Conservation (phyloP, 305 asterid genomes). For the Fraxinus nigra region DNA sequence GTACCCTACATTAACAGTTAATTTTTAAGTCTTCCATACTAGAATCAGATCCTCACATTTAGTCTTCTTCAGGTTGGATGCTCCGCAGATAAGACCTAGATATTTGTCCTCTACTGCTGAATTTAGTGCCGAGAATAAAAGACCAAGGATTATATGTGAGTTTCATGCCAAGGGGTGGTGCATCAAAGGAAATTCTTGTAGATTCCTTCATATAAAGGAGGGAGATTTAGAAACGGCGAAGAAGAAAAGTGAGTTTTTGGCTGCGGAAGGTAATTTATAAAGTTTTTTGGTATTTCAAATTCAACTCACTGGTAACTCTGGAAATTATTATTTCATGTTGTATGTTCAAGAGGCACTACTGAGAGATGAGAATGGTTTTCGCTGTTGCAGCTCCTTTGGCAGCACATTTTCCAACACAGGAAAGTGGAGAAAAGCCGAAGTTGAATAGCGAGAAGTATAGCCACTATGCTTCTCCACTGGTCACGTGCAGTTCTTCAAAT, state of each 20-base stretch:
- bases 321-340: constrained; percentile 21
- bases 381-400: constrained; percentile 50
- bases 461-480: constrained; percentile 32
- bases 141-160: constrained; percentile 57
- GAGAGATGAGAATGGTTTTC: constrained; percentile 21
- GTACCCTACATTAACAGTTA: constrained; percentile 6
- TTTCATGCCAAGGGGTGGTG: constrained; percentile 94
- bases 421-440: constrained; percentile 39
- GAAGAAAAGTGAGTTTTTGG: constrained; percentile 33
- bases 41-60: constrained; percentile 30
- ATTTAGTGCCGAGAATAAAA: constrained; percentile 47
- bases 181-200: constrained; percentile 77
- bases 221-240: constrained; percentile 38
- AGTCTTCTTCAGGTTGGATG: constrained; percentile 57
- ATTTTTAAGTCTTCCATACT: constrained; percentile 23
- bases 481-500: constrained; percentile 30
- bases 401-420: constrained; percentile 31
- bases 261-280: constrained; percentile 51
- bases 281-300: constrained; percentile 20
- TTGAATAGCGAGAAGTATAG: constrained; percentile 36
- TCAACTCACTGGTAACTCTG: constrained; percentile 17
- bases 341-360: constrained; percentile 22
- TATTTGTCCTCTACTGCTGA: constrained; percentile 48
- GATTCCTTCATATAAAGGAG: constrained; percentile 69
- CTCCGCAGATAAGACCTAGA: constrained; percentile 46